Conservation (phyloP, 2,329 filamentous ascomycete species). For the Sclerotinia minor region DNA sequence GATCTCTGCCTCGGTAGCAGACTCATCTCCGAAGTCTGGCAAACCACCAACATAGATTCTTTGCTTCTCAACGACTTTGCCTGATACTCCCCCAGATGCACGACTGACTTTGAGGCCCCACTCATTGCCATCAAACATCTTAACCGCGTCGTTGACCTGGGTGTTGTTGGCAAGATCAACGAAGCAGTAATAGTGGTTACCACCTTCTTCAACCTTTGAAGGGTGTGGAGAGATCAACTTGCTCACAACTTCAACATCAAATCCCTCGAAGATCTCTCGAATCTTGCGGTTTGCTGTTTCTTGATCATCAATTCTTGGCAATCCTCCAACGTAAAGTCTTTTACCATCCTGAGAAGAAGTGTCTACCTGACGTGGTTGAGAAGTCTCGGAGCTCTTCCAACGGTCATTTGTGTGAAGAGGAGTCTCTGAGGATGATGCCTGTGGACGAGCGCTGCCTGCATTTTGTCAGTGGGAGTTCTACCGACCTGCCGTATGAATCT, state of each 20-base stretch:
- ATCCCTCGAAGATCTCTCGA: slow-evolving; percentile 49
- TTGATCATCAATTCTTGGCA: slow-evolving; percentile 52
- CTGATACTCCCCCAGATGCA: slow-evolving; percentile 27
- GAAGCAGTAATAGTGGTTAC: slow-evolving; percentile 64
- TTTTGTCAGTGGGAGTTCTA: slow-evolving; percentile 7
- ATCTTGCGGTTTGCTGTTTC: slow-evolving; percentile 50
- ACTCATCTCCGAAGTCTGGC: slow-evolving; percentile 51
- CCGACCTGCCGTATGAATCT: background rate
- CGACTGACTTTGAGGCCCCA: slow-evolving; percentile 32
- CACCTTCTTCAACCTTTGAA: slow-evolving; percentile 52
- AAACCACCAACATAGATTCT: slow-evolving; percentile 54
- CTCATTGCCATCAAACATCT: slow-evolving; percentile 42
- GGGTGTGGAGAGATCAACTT: slow-evolving; percentile 57
- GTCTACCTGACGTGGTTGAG: slow-evolving; percentile 25
- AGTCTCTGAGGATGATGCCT: slow-evolving; percentile 7
- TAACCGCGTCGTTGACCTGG: slow-evolving; percentile 54
- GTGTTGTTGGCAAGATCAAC: slow-evolving; percentile 60
- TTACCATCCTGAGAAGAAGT: slow-evolving; percentile 41
- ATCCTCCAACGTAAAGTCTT: slow-evolving; percentile 53
- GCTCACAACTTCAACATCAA: slow-evolving; percentile 45
- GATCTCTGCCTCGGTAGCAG: slow-evolving; percentile 49
- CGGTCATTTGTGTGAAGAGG: slow-evolving; percentile 30
- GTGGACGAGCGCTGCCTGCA: slow-evolving; percentile 18
- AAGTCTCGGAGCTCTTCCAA: slow-evolving; percentile 34
- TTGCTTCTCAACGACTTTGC: slow-evolving; percentile 41